A percentile compares a stretch with the other conserved stretches of the same genome.
phyloP scores from a whole-genome alignment of 306 rosid species.

The Dryas alaskensis region DNA sequence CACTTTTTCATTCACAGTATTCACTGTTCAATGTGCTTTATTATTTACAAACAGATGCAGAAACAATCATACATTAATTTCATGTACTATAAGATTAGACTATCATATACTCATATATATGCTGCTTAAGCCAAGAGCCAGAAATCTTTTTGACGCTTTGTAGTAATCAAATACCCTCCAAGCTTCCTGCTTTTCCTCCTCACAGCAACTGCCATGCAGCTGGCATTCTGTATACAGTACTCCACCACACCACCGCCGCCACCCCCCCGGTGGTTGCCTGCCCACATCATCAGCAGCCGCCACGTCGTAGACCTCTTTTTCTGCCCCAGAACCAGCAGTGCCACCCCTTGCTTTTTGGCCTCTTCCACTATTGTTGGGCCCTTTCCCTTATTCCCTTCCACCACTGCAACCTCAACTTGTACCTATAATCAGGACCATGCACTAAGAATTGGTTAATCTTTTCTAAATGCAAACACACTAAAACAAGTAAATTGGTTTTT shows the following conservation, averaged over 20 bases:
- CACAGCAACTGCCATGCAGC: constrained; percentile 94
- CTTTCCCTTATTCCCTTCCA: constrained; percentile 68
- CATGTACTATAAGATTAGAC: constrained; percentile 4
- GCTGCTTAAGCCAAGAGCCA: constrained; percentile 73
- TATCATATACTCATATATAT: neutral
- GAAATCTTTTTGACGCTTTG: constrained; percentile 94
- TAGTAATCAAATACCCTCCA: constrained; percentile 94
- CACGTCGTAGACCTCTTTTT: constrained; percentile 79
- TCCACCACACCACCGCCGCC: constrained; percentile 49
- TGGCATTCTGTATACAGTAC: constrained; percentile 84
- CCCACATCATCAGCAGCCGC: constrained; percentile 93
- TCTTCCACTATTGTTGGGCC: constrained; percentile 85
- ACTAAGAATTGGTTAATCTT: no score
- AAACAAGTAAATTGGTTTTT: no score
- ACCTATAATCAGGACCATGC: constrained; percentile 48
- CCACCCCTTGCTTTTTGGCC: constrained; percentile 71
- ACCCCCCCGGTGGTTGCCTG: constrained; percentile 40
- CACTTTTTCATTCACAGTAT: constrained; percentile 27
- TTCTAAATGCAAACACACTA: no score
- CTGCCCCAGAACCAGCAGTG: constrained; percentile 81
- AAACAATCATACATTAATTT: constrained; percentile 25
- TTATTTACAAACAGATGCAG: constrained; percentile 34
- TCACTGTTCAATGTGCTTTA: constrained; percentile 34
- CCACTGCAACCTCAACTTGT: constrained; percentile 64
- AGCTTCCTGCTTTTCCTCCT: constrained; percentile 72